Percentiles rank a stretch among this genome's conserved stretches.
Evolutionary conservation across 2,329 filamentous ascomycete genomes (phyloP).

Genomic region (Paecilomyces fulvus): DNA sequence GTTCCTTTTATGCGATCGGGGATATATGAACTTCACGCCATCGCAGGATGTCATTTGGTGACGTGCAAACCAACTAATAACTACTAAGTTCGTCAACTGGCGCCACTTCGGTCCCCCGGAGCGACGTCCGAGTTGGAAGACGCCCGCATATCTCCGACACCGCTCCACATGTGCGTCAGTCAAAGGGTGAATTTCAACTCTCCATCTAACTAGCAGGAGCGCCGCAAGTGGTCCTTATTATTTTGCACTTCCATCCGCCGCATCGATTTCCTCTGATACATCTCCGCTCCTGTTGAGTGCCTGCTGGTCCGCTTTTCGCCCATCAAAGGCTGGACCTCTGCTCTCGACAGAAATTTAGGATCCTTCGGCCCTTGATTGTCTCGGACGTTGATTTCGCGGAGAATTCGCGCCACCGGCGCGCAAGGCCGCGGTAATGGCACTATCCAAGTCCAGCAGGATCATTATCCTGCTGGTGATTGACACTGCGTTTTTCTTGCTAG

Average conservation of each 20-base stretch:
- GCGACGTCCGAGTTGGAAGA: background rate
- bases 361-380: background rate
- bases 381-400: background rate
- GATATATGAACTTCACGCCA: background rate
- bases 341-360: background rate
- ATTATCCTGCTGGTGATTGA: conserved; percentile 89
- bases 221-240: background rate
- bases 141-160: background rate
- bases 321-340: background rate
- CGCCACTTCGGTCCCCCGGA: background rate
- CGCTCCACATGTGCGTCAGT: background rate
- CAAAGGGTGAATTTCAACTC: conserved; percentile 2
- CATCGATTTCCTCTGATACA: background rate
- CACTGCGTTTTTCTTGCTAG: conserved; percentile 78
- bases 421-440: conserved; percentile 52
- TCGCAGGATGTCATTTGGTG: background rate
- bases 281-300: conserved; percentile 11
- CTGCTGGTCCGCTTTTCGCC: background rate
- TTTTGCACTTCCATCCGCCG: background rate
- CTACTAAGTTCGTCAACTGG: background rate
- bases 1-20: background rate
- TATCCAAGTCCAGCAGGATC: conserved; percentile 90
- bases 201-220: background rate
- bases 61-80: background rate
- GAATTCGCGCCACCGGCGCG: conserved; percentile 16